These are phyloP conservation scores for Rutidosis leptorrhynchoides DNA, from an alignment of 129 eudicot species.

Conservation along the genomic window DNA sequence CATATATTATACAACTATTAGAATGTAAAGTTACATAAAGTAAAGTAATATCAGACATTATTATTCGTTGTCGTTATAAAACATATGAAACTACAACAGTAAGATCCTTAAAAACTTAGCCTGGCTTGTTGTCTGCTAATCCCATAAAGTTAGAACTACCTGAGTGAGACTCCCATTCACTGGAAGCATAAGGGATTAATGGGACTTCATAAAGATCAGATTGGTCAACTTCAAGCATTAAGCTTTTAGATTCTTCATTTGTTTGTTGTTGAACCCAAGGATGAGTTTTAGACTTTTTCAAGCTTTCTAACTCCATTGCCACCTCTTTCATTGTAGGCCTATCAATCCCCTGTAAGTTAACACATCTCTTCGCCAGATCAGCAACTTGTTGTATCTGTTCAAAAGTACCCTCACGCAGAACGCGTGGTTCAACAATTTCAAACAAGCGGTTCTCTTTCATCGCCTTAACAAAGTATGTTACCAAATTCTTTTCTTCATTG, in stretches of 20 bases:
- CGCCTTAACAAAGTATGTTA: constrained; percentile 33
- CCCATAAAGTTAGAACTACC: no score
- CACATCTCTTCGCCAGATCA: constrained; percentile 23
- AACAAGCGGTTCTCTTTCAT: constrained; percentile 39
- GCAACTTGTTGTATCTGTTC: constrained; percentile 43
- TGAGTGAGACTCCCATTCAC: constrained; percentile 23
- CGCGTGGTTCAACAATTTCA: constrained; percentile 41
- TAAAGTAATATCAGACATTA: no score
- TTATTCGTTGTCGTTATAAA: no score
- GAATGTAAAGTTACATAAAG: no score
- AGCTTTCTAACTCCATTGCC: constrained; percentile 46
- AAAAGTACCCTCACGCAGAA: constrained; percentile 35
- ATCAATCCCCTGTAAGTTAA: constrained; percentile 32
- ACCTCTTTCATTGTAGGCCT: constrained; percentile 72
- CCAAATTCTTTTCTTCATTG: background rate
- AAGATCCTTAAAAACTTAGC: background rate
- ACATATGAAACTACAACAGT: no score
- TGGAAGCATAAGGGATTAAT: constrained; percentile 8
- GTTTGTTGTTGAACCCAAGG: constrained; percentile 9
- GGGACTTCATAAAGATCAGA: constrained; percentile 34
- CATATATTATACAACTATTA: no score
- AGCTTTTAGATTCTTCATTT: constrained; percentile 6
- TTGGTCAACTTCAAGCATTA: constrained; percentile 7
- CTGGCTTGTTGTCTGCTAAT: background rate
- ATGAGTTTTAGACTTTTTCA: constrained; percentile 35